These are phyloP conservation scores for Kwoniella pini DNA, from an alignment of 768 basidiomycete genomes.

Conservation along the genomic window DNA sequence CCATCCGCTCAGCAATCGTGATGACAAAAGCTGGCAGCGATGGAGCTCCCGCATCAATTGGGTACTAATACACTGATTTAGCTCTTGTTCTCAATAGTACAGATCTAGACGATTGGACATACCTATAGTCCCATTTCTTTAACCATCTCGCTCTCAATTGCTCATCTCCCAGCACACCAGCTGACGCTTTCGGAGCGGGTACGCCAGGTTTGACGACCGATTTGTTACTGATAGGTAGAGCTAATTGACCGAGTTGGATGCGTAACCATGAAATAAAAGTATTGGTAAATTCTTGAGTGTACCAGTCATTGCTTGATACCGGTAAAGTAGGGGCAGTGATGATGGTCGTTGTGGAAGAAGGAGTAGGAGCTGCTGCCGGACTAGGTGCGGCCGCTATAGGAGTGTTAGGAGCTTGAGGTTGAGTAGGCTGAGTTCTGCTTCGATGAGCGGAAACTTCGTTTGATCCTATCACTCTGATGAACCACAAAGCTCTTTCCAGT, in stretches of 20 bases:
- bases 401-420: neutral
- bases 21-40: conserved; percentile 32
- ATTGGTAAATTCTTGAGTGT: conserved; percentile 48
- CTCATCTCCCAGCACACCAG: conserved; percentile 40
- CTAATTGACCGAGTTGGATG: conserved; percentile 41
- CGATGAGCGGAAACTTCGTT: conserved; percentile 48
- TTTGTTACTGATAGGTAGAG: conserved; percentile 23
- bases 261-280: conserved; percentile 42
- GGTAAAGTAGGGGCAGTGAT: conserved; percentile 16
- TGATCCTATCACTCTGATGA: conserved; percentile 45
- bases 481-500: conserved; percentile 48
- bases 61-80: conserved; percentile 11
- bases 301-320: conserved; percentile 46
- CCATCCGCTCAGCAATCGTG: conserved; percentile 34
- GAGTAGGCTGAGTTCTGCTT: conserved; percentile 29
- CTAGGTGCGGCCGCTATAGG: conserved; percentile 22
- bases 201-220: conserved; percentile 16
- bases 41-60: conserved; percentile 36
- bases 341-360: conserved; percentile 33
- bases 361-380: conserved; percentile 38
- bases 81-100: no score
- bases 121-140: conserved; percentile 48
- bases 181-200: conserved; percentile 9
- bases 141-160: conserved; percentile 35
- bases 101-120: conserved; percentile 1